These are phyloP conservation scores for Botrytis fragariae DNA, from an alignment of 2,329 filamentous ascomycete species.

Conservation along the genomic window DNA sequence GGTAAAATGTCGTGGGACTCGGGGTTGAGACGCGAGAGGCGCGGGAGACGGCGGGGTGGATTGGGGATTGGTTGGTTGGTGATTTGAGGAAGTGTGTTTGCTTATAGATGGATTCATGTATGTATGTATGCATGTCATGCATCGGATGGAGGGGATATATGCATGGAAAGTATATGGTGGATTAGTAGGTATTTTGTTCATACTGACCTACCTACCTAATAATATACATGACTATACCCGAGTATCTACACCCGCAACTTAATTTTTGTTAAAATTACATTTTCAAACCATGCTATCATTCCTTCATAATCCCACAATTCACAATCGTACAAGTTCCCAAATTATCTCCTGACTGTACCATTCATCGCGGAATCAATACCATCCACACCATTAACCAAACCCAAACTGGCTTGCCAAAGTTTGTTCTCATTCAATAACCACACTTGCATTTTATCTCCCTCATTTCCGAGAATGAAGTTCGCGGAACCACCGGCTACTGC, in stretches of 20 bases:
- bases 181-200: neutral
- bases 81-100: no score
- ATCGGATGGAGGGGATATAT: neutral
- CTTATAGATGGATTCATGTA: no score
- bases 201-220: neutral
- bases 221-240: neutral
- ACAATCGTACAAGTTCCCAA: neutral
- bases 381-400: neutral
- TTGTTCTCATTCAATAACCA: constrained; percentile 28
- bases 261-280: neutral
- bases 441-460: constrained; percentile 20
- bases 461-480: constrained; percentile 24
- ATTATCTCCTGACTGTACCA: neutral
- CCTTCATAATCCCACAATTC: neutral
- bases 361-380: neutral
- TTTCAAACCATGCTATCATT: neutral
- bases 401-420: constrained; percentile 24
- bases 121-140: neutral
- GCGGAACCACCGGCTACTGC: constrained; percentile 30
- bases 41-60: no score
- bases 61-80: no score
- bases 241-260: neutral
- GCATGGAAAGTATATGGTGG: neutral
- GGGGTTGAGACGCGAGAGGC: no score
- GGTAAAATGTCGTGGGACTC: no score